phyloP scores from a whole-genome alignment of 202 grass and related monocot genomes.

The Cymbopogon flexuosus region DNA sequence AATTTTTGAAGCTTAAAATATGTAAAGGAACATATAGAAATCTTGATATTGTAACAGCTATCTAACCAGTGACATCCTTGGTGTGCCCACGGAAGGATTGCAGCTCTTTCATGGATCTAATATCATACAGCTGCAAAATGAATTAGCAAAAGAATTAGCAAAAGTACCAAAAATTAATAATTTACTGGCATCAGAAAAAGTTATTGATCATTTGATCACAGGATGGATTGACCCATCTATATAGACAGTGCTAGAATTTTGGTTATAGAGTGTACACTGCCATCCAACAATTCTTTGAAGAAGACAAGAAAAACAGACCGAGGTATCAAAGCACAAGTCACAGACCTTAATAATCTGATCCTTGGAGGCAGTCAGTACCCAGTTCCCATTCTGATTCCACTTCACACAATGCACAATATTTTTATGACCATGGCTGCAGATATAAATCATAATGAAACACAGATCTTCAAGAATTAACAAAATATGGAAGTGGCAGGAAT shows the following conservation, averaged over 20 bases:
- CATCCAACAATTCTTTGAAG: slow-evolving; percentile 10
- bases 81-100: slow-evolving; percentile 95
- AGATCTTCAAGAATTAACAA: slow-evolving; percentile 23
- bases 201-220: background rate
- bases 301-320: slow-evolving; percentile 17
- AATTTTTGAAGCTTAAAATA: slow-evolving; percentile 15
- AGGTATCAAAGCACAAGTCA: slow-evolving; percentile 31
- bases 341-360: slow-evolving; percentile 97
- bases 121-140: slow-evolving; percentile 91
- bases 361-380: slow-evolving; percentile 94
- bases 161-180: background rate
- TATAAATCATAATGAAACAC: slow-evolving; percentile 23
- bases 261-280: background rate
- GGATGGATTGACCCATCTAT: background rate
- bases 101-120: slow-evolving; percentile 99
- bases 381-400: slow-evolving; percentile 99
- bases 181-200: background rate
- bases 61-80: slow-evolving; percentile 93
- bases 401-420: slow-evolving; percentile 97
- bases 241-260: background rate
- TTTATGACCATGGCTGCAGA: slow-evolving; percentile 95
- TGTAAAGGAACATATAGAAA: slow-evolving; percentile 2
- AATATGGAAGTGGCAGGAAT: slow-evolving; percentile 24
- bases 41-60: slow-evolving; percentile 27
- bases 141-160: slow-evolving; percentile 37